Conservation (phyloP, 2,329 filamentous ascomycete genomes). For the Neonectria faginata region DNA sequence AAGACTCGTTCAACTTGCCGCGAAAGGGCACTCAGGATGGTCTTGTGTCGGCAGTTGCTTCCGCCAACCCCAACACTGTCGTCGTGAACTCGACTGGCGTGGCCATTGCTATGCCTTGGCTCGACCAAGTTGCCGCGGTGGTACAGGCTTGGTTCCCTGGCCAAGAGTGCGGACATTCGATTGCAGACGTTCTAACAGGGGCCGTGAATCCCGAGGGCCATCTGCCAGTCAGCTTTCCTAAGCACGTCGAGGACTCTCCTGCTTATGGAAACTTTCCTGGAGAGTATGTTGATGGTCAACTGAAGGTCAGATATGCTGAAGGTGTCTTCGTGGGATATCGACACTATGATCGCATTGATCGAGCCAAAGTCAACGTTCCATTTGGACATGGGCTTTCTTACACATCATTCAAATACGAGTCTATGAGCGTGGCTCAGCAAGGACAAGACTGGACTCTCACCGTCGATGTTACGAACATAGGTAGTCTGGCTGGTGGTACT, state of each 20-base stretch:
- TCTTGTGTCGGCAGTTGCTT: conserved; percentile 67
- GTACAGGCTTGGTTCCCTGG: conserved; percentile 77
- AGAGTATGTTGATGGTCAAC: conserved; percentile 51
- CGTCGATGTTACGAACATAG: conserved; percentile 68
- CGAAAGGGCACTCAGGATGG: conserved; percentile 61
- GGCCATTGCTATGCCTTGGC: conserved; percentile 68
- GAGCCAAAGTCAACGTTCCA: conserved; percentile 68
- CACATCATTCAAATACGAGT: conserved; percentile 68
- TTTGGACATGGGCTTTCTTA: conserved; percentile 78
- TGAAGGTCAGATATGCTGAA: conserved; percentile 70
- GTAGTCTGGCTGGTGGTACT: conserved; percentile 58
- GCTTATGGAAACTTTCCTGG: conserved; percentile 70
- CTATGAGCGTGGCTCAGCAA: conserved; percentile 52
- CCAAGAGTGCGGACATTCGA: conserved; percentile 75
- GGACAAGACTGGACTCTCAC: conserved; percentile 60
- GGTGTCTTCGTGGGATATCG: conserved; percentile 76
- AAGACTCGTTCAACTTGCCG: conserved; percentile 77
- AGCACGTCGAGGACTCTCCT: conserved; percentile 68
- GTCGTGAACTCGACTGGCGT: conserved; percentile 74
- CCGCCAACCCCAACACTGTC: conserved; percentile 68
- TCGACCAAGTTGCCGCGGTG: conserved; percentile 65
- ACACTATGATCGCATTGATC: conserved; percentile 69
- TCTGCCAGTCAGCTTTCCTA: conserved; percentile 72
- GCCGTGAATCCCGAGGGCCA: conserved; percentile 72
- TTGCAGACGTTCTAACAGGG: conserved; percentile 74